Conservation (phyloP, 495 filamentous ascomycete genomes). For the Podospora didyma region DNA sequence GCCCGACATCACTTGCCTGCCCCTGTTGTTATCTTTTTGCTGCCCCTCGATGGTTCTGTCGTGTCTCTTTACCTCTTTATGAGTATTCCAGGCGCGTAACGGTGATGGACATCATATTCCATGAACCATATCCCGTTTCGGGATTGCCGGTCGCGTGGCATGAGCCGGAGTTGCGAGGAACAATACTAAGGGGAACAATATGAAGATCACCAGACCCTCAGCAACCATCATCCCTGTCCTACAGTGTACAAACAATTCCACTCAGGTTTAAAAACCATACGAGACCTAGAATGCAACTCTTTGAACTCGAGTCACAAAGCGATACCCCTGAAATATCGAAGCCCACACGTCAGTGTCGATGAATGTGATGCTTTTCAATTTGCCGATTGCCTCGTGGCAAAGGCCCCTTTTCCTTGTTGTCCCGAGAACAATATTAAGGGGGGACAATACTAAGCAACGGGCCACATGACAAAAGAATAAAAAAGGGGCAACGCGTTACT, state of each 20-base stretch:
- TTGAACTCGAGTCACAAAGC: background rate
- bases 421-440: constrained; percentile 24
- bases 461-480: background rate
- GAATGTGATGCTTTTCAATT: background rate
- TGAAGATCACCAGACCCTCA: constrained; percentile 8
- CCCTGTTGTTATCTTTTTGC: too few relatives aligned
- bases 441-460: constrained; percentile 24
- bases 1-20: too few relatives aligned
- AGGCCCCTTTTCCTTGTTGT: constrained; percentile 6
- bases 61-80: too few relatives aligned
- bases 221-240: background rate
- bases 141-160: too few relatives aligned
- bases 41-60: too few relatives aligned
- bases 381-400: background rate
- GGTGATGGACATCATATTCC: too few relatives aligned
- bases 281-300: background rate
- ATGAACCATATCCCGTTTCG: too few relatives aligned
- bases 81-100: too few relatives aligned
- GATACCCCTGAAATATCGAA: background rate
- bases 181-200: constrained; percentile 28
- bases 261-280: too few relatives aligned
- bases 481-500: background rate
- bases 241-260: too few relatives aligned
- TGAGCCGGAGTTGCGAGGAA: background rate
- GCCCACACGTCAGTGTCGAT: background rate